Evolutionary conservation across 1,284 basidiomycete species (phyloP).

Genomic region (Cutaneotrichosporon spelunceum): DNA sequence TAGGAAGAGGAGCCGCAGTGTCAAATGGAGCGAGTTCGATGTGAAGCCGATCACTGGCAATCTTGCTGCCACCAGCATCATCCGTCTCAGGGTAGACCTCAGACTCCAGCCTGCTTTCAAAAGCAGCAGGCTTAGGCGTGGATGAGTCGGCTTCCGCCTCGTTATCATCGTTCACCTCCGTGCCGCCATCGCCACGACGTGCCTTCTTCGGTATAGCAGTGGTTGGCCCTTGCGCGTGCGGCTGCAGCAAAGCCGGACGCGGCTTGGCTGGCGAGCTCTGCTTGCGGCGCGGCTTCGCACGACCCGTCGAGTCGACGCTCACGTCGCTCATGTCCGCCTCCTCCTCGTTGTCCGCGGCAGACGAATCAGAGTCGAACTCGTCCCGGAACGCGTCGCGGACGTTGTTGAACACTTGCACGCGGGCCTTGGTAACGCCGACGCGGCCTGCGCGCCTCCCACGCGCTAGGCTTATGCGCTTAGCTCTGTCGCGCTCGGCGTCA

Average conservation of each 20-base stretch:
- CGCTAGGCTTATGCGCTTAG: slow-evolving; percentile 55
- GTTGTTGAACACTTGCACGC: slow-evolving; percentile 85
- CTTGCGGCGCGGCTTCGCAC: slow-evolving; percentile 24
- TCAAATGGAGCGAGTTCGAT: slow-evolving; percentile 52
- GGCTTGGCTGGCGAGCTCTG: slow-evolving; percentile 17
- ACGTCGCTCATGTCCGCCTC: slow-evolving; percentile 33
- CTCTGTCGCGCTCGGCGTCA: slow-evolving; percentile 56
- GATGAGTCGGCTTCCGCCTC: background rate
- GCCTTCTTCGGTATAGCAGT: slow-evolving; percentile 3
- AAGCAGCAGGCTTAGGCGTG: background rate
- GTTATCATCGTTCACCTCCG: no score
- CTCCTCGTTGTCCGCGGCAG: slow-evolving; percentile 79
- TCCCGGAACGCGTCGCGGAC: slow-evolving; percentile 89
- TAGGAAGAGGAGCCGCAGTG: slow-evolving; percentile 49
- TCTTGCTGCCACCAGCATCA: background rate
- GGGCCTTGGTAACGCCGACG: slow-evolving; percentile 82
- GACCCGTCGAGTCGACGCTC: slow-evolving; percentile 36
- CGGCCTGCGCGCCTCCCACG: slow-evolving; percentile 88
- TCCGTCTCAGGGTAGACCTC: background rate
- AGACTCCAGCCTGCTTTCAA: background rate
- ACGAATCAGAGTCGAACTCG: slow-evolving; percentile 68
- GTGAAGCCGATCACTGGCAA: slow-evolving; percentile 39
- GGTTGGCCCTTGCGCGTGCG: background rate
- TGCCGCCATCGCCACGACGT: background rate
- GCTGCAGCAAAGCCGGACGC: background rate